phyloP scores from a whole-genome alignment of 2,329 filamentous ascomycete genomes.

The Aspergillus flavus region DNA sequence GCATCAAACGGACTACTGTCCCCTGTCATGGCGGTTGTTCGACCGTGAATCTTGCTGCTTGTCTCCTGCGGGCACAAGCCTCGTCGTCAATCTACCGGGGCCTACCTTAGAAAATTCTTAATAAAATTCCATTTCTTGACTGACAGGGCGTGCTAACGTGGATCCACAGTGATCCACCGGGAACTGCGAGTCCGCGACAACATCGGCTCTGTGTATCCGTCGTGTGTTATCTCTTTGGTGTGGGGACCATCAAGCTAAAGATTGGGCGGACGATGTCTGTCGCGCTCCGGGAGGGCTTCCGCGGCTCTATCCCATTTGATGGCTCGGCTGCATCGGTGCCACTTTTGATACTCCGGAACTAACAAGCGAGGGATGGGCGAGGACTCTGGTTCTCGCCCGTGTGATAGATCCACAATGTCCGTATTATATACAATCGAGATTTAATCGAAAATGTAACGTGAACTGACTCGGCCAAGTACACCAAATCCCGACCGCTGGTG shows the following conservation, averaged over 20 bases:
- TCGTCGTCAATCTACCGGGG: not conserved
- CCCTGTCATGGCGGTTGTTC: not conserved
- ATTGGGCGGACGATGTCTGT: too few species aligned
- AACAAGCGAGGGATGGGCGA: not conserved
- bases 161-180: not conserved
- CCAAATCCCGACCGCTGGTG: not conserved
- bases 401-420: not conserved
- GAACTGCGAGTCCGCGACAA: not conserved
- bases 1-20: not conserved
- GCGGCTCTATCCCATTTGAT: not conserved
- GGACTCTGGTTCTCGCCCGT: not conserved
- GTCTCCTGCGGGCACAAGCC: not conserved
- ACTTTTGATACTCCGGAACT: not conserved
- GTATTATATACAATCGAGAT: not conserved
- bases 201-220: not conserved
- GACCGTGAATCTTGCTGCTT: not conserved
- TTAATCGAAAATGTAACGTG: not conserved
- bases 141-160: not conserved
- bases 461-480: not conserved
- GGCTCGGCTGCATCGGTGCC: not conserved
- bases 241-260: not conserved
- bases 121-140: not conserved
- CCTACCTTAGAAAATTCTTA: not conserved
- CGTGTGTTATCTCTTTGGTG: not conserved
- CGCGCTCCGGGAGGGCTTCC: not conserved